Percentiles rank a stretch among this genome's conserved stretches.
Conservation (phyloP, 1,284 basidiomycete species). For the Naganishia cerealis region DNA sequence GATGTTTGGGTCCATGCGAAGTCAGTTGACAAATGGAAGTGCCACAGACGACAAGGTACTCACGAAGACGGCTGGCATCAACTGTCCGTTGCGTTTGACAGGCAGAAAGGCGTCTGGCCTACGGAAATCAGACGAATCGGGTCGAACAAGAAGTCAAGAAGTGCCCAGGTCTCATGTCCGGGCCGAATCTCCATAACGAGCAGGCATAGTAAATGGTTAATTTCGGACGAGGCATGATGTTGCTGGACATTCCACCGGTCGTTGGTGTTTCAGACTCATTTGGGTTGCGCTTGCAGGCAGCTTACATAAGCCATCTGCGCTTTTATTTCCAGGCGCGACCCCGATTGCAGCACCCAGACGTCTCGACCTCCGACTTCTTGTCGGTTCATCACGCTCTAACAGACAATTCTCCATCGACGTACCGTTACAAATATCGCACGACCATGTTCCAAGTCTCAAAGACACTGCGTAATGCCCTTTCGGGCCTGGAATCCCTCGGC, state of each 20-base stretch:
- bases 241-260: constrained; percentile 8
- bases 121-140: background rate
- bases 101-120: background rate
- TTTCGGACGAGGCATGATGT: background rate
- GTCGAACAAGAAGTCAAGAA: background rate
- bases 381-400: background rate
- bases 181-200: background rate
- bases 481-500: constrained; percentile 3
- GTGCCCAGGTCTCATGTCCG: background rate
- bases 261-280: constrained; percentile 18
- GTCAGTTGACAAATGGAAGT: background rate
- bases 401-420: background rate
- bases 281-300: background rate
- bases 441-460: background rate
- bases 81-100: too few species aligned
- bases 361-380: background rate
- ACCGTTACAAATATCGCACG: background rate
- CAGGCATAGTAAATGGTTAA: background rate
- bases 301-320: constrained; percentile 25
- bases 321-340: constrained; percentile 4
- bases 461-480: constrained; percentile 7
- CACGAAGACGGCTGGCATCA: background rate
- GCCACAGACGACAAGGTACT: background rate
- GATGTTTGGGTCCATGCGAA: background rate
- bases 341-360: background rate